Evolutionary conservation across 1,284 basidiomycete species (phyloP), one percentile per base, ranked within the genome.

Genomic region (Naganishia sp.): DNA sequence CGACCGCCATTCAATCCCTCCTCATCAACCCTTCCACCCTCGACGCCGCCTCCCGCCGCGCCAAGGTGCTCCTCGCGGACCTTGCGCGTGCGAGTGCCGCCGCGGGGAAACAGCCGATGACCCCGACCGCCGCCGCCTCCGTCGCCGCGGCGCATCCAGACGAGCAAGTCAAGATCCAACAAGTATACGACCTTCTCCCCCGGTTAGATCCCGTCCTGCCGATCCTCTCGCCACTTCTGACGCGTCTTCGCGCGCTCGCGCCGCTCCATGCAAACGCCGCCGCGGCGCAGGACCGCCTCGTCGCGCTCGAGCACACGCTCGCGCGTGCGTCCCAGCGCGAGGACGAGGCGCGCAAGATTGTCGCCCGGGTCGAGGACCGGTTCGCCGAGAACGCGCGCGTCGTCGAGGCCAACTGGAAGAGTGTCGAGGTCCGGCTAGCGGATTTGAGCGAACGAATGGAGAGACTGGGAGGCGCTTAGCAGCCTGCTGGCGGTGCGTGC

Each of bases 11-110:
- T 65, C 82, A 98, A 36, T 87, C 88, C 2, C 83, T 98, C 16
- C 86, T 99, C 59, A 92, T 94, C 0, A 94, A 98, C 81, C 95
- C 96, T 0, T 87, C 94, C 6, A 94, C 99, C 76, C 88, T 99
- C 45, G 95, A 99, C 78, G 90, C 92, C n/a, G 90, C 98, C 70
- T 93, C 93, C 1, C 86, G 94, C 18, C 88, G 95, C 9, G 86
- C 98, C 71, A 99, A 98, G 75, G 83, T 97, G 10, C 86, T 98
- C 18, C 84, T 95, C 9, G 89, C 92, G 0, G 95, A 99, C 77
- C 85, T 99, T 64, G 95, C 98, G 68, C 87, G 94, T 21, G 86
- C 88, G 0, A 28, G 28, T 28, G 87, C 89, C 63, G 72, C 73
- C 64, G 82, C 78, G 59, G 83, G 75, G 71, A 76, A 74, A 65